phyloP scores from a whole-genome alignment of 1,284 basidiomycete species.

The Boletus semigastroideus region DNA sequence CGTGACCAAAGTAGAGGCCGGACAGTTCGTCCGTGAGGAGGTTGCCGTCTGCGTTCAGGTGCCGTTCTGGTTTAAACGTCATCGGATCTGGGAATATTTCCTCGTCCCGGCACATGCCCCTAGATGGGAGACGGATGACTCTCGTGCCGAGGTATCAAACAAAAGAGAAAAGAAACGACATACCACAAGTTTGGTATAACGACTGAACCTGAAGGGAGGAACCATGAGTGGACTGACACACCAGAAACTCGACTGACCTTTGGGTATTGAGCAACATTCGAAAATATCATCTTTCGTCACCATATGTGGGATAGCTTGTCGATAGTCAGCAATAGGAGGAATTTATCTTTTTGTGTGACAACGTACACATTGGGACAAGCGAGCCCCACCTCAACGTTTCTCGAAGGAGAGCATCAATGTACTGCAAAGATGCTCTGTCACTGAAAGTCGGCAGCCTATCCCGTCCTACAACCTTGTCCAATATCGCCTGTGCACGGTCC shows the following conservation, averaged over 20 bases:
- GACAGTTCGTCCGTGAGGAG: conserved; percentile 14
- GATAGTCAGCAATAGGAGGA: background rate
- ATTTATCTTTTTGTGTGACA: background rate
- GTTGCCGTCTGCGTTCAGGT: conserved; percentile 19
- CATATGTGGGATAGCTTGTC: conserved; percentile 23
- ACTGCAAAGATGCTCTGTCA: conserved; percentile 24
- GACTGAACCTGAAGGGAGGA: conserved; percentile 14
- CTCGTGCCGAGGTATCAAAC: background rate
- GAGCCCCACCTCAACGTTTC: conserved; percentile 29
- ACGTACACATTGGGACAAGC: conserved; percentile 26
- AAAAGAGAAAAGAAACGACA: background rate
- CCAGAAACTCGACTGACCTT: conserved; percentile 16
- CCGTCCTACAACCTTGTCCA: conserved; percentile 26
- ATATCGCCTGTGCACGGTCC: conserved; percentile 20
- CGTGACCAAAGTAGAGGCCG: conserved; percentile 22
- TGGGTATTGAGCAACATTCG: conserved; percentile 25
- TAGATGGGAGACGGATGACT: background rate
- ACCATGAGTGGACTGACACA: background rate
- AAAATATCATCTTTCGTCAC: conserved; percentile 27
- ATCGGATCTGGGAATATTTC: conserved; percentile 21
- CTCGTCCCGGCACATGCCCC: conserved; percentile 27
- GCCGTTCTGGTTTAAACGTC: conserved; percentile 26
- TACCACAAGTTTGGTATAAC: conserved; percentile 25
- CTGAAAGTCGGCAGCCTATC: conserved; percentile 21
- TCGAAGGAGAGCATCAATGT: conserved; percentile 28